Conservation (phyloP, 2,329 filamentous ascomycete genomes). For the Chaetothyriales sp. region DNA sequence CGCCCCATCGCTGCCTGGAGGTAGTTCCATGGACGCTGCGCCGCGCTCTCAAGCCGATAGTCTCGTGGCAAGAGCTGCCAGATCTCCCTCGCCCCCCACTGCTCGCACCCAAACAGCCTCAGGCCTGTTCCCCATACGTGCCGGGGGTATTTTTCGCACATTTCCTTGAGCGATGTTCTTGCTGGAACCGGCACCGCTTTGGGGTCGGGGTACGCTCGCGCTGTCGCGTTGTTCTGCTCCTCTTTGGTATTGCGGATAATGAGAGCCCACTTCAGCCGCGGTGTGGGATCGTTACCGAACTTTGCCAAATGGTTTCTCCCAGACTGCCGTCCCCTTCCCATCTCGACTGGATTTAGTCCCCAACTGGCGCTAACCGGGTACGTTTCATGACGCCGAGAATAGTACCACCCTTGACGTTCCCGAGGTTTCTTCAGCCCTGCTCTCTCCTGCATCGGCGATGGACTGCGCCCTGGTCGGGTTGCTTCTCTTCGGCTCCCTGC, state of each 20-base stretch:
- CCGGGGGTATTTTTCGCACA: slow-evolving; percentile 9
- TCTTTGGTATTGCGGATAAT: neutral
- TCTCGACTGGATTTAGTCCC: neutral
- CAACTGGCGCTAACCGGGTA: neutral
- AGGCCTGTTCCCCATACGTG: slow-evolving; percentile 14
- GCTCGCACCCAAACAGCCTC: slow-evolving; percentile 12
- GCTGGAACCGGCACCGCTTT: slow-evolving; percentile 5
- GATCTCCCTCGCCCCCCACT: slow-evolving; percentile 8
- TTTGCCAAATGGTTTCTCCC: slow-evolving; percentile 4
- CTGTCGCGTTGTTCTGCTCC: neutral
- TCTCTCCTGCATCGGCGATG: neutral
- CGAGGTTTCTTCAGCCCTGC: neutral
- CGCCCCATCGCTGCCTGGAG: slow-evolving; percentile 11
- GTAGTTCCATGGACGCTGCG: slow-evolving; percentile 13
- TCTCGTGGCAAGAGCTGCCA: slow-evolving; percentile 8
- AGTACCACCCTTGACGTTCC: neutral
- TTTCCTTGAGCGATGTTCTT: slow-evolving; percentile 6
- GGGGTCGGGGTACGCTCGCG: neutral
- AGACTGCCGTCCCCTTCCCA: slow-evolving; percentile 1
- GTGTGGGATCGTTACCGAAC: slow-evolving; percentile 4
- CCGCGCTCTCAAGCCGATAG: slow-evolving; percentile 1
- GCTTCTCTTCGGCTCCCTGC: neutral
- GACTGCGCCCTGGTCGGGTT: neutral
- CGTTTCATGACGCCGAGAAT: neutral
- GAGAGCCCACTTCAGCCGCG: slow-evolving; percentile 3